A percentile compares a stretch with the other conserved stretches of the same genome.
These are phyloP conservation scores for Cryptosporidium parvum DNA, from an alignment of 169 alveolate genomes.

Conservation along the genomic window DNA sequence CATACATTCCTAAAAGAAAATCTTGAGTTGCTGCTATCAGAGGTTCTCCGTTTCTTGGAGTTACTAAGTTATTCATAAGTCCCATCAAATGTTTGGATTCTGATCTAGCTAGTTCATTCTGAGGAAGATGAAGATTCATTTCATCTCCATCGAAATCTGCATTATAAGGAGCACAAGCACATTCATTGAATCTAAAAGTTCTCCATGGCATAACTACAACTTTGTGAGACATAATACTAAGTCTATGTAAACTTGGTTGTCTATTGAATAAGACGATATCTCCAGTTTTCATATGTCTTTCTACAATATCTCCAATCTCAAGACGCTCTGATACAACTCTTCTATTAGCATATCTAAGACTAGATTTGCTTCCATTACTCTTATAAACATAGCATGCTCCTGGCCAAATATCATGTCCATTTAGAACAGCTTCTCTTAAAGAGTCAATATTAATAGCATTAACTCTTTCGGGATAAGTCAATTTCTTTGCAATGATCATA, in stretches of 20 bases:
- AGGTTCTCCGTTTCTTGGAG: constrained; percentile 98
- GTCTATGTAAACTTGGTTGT: constrained; percentile 98
- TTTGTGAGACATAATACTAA: constrained; percentile 97
- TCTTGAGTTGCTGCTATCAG: constrained; percentile 96
- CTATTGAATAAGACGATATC: constrained; percentile 98
- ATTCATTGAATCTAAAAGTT: constrained; percentile 96
- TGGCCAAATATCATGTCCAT: constrained; percentile 96
- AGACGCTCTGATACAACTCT: constrained; percentile 86
- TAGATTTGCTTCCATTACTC: constrained; percentile 84
- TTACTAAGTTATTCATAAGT: constrained; percentile 92
- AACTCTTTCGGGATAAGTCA: constrained; percentile 98
- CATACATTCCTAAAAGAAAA: constrained; percentile 87
- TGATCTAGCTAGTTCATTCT: constrained; percentile 97
- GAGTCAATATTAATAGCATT: constrained; percentile 88
- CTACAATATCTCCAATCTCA: constrained; percentile 97
- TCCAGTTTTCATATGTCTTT: constrained; percentile 97
- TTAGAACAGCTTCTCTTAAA: constrained; percentile 89
- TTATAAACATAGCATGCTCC: constrained; percentile 94
- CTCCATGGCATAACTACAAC: constrained; percentile 95
- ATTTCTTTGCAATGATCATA: constrained; percentile 93
- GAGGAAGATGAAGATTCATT: constrained; percentile 99
- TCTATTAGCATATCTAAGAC: constrained; percentile 89
- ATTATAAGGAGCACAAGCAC: constrained; percentile 98
- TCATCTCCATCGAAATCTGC: constrained; percentile 99
- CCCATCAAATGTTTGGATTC: constrained; percentile 93